These are phyloP conservation scores for Chalciporus piperatus DNA, from an alignment of 768 basidiomycete species.

Conservation along the genomic window DNA sequence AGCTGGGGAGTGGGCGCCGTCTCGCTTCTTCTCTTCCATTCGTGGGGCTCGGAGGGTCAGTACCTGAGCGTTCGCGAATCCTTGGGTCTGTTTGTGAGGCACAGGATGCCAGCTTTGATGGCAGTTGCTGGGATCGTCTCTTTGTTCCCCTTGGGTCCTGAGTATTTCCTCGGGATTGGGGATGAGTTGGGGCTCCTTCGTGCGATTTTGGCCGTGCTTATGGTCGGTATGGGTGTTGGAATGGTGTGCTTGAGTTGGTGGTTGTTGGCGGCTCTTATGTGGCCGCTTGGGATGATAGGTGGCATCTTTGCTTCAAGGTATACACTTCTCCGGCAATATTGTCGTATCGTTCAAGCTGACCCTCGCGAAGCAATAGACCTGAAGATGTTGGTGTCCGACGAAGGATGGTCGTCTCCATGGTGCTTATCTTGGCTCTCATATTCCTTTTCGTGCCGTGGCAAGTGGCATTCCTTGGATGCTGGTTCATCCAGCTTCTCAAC, in stretches of 20 bases:
- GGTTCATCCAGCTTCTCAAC: constrained; percentile 72
- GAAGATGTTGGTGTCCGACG: constrained; percentile 41
- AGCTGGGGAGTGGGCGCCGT: constrained; percentile 77
- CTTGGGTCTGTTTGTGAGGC: constrained; percentile 41
- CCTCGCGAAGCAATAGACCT: constrained; percentile 14
- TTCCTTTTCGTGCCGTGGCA: constrained; percentile 86
- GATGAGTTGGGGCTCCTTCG: constrained; percentile 42
- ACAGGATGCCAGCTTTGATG: constrained; percentile 42
- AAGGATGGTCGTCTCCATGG: constrained; percentile 56
- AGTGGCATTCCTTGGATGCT: constrained; percentile 82
- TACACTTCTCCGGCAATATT: background rate
- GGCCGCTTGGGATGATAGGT: constrained; percentile 33
- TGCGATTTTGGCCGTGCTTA: constrained; percentile 50
- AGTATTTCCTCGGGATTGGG: constrained; percentile 58
- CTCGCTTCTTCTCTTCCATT: constrained; percentile 51
- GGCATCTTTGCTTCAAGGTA: constrained; percentile 16
- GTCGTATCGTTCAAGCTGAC: background rate
- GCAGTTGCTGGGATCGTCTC: constrained; percentile 44
- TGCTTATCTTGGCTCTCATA: constrained; percentile 60
- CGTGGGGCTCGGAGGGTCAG: constrained; percentile 40
- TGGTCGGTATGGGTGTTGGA: constrained; percentile 61
- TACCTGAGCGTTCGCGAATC: constrained; percentile 49
- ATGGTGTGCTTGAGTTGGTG: constrained; percentile 62
- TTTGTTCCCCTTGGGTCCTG: constrained; percentile 53
- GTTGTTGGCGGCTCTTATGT: constrained; percentile 47